Conservation (phyloP, 2,329 filamentous ascomycete species). For the Uncinocarpus reesii region DNA sequence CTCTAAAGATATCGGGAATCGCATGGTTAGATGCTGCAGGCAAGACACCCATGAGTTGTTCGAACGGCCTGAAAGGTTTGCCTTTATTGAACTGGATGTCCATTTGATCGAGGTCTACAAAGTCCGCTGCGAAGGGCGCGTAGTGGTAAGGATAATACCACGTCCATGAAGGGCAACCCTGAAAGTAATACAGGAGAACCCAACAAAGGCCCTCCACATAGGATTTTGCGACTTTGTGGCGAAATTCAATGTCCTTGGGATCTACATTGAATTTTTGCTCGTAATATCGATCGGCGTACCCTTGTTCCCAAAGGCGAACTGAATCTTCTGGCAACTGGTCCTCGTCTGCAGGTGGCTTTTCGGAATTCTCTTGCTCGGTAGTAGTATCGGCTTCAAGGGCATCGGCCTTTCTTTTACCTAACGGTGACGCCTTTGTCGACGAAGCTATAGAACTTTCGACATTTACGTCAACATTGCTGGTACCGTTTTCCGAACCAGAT, state of each 20-base stretch:
- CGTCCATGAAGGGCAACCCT: conserved; percentile 95
- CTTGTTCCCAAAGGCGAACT: conserved; percentile 86
- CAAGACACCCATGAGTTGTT: conserved; percentile 96
- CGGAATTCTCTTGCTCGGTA: conserved; percentile 47
- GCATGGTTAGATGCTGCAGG: conserved; percentile 88
- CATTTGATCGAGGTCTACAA: conserved; percentile 70
- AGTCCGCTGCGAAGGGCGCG: conserved; percentile 92
- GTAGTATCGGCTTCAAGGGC: conserved; percentile 49
- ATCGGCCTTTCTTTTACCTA: conserved; percentile 56
- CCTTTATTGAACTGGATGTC: conserved; percentile 75
- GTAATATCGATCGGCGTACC: conserved; percentile 92
- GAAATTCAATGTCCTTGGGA: conserved; percentile 71
- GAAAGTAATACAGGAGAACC: conserved; percentile 95
- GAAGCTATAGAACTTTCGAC: conserved; percentile 20
- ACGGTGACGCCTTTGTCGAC: conserved; percentile 25
- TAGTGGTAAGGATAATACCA: conserved; percentile 99
- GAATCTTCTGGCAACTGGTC: conserved; percentile 65
- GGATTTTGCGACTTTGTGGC: conserved; percentile 75
- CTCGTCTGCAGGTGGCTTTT: conserved; percentile 45
- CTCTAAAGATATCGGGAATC: conserved; percentile 77
- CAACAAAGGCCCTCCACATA: conserved; percentile 92
- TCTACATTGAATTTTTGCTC: conserved; percentile 88
- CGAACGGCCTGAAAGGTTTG: conserved; percentile 77
- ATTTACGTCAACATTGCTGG: conserved; percentile 20
- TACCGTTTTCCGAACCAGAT: conserved; percentile 23